phyloP scores from a whole-genome alignment of 2,329 filamentous ascomycete species.

The Clonostachys rhizophaga region DNA sequence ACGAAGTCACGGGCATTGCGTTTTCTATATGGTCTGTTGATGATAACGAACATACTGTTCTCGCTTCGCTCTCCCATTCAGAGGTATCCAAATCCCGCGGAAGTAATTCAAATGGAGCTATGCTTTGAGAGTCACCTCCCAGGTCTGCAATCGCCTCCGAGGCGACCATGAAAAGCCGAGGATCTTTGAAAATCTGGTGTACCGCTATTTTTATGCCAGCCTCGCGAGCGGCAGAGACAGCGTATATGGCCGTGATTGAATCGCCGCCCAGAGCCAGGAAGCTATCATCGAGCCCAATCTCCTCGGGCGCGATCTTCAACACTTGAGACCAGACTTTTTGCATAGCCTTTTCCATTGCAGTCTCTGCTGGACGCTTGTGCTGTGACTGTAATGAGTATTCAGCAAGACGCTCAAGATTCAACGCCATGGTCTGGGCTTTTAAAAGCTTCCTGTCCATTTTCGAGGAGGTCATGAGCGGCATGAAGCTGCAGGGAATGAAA shows the following conservation, averaged over 20 bases:
- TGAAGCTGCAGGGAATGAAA: conserved; percentile 4
- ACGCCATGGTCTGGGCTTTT: not conserved
- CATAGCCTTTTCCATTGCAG: conserved; percentile 8
- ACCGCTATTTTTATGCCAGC: not conserved
- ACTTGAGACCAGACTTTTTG: conserved; percentile 38
- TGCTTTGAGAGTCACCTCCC: not conserved
- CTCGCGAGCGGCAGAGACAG: not conserved
- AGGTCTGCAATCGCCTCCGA: not conserved
- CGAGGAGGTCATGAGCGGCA: conserved; percentile 6
- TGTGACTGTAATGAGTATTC: not conserved
- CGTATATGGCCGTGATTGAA: conserved; percentile 11
- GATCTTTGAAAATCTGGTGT: not conserved
- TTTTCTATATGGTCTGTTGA: not conserved
- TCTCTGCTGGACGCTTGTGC: not conserved
- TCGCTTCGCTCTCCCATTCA: not conserved
- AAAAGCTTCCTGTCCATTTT: conserved; percentile 6
- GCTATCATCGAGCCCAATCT: conserved; percentile 5
- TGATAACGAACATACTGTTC: too few relatives aligned
- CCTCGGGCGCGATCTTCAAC: conserved; percentile 21
- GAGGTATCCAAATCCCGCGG: conserved; percentile 6
- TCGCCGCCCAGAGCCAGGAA: conserved; percentile 15
- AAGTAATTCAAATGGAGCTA: conserved; percentile 4
- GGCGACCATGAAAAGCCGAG: not conserved
- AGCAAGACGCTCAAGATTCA: not conserved
- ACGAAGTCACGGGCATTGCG: conserved; percentile 15